Percentiles rank a stretch among this genome's conserved stretches.
These are phyloP conservation scores for Hippophae tibetana DNA, from an alignment of 306 rosid species.

Conservation along the genomic window DNA sequence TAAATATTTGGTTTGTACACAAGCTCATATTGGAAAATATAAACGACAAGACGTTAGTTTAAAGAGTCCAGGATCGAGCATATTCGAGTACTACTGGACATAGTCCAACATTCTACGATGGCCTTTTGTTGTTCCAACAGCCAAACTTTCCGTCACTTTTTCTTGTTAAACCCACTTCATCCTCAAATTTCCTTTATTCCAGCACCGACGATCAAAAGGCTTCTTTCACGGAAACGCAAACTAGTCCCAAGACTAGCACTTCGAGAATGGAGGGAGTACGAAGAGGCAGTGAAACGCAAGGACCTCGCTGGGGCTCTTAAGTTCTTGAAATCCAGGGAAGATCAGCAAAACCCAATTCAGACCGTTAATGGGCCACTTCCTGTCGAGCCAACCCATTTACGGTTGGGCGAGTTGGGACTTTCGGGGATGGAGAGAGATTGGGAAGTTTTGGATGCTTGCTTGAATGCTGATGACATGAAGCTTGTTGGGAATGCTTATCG, in stretches of 20 bases:
- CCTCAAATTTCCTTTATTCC: constrained; percentile 1
- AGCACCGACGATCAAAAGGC: neutral
- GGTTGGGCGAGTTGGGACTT: constrained; percentile 38
- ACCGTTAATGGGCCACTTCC: constrained; percentile 21
- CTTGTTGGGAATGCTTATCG: constrained; percentile 75
- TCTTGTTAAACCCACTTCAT: neutral
- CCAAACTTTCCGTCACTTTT: neutral
- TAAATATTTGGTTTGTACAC: no score
- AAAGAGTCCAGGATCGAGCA: no score
- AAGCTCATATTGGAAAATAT: no score
- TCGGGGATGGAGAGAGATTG: constrained; percentile 77
- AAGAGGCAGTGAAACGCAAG: constrained; percentile 86
- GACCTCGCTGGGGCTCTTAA: constrained; percentile 80
- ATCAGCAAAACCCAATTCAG: constrained; percentile 24
- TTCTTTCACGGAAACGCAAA: neutral
- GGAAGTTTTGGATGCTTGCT: constrained; percentile 85
- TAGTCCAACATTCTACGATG: neutral
- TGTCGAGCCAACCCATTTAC: constrained; percentile 32
- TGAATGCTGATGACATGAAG: constrained; percentile 94
- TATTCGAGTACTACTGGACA: no score
- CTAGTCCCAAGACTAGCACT: constrained; percentile 24
- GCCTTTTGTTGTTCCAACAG: constrained; percentile 1
- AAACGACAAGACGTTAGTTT: no score
- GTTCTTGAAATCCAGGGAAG: constrained; percentile 51
- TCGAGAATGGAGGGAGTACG: constrained; percentile 87